Evolutionary conservation across 2,329 filamentous ascomycete species (phyloP).

Genomic region (Aspergillus hiratsukae): DNA sequence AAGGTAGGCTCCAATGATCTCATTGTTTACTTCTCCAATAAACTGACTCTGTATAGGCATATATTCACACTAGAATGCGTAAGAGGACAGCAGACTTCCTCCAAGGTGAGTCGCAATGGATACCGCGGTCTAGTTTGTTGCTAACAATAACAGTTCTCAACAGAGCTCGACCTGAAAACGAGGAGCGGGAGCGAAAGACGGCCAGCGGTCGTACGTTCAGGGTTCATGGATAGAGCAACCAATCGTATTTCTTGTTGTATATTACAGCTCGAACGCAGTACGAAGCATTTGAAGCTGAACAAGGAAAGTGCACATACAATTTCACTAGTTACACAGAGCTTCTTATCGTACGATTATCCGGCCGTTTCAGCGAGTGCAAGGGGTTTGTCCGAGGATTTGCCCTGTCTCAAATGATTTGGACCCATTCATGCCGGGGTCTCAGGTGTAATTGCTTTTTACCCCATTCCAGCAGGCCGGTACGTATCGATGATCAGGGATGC

Average conservation of each 20-base stretch:
- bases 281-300: slow-evolving; percentile 5
- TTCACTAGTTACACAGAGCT: slow-evolving; percentile 9
- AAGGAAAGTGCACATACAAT: slow-evolving; percentile 6
- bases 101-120: slow-evolving; percentile 61
- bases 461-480: neutral
- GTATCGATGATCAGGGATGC: neutral
- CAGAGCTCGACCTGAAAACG: slow-evolving; percentile 87
- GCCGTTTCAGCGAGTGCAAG: neutral
- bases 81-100: slow-evolving; percentile 97
- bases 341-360: neutral
- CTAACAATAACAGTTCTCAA: slow-evolving; percentile 70
- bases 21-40: neutral
- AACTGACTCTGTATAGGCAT: slow-evolving; percentile 56
- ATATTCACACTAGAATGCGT: slow-evolving; percentile 97
- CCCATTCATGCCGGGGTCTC: neutral
- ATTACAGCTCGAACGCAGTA: slow-evolving; percentile 14
- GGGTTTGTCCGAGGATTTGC: neutral
- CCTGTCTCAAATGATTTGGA: neutral
- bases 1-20: slow-evolving; percentile 54
- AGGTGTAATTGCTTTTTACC: neutral
- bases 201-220: slow-evolving; percentile 91
- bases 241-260: slow-evolving; percentile 20
- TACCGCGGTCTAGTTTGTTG: neutral
- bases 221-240: slow-evolving; percentile 48
- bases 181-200: slow-evolving; percentile 97